phyloP scores from a whole-genome alignment of 2,329 filamentous ascomycete genomes.

The Diaporthe citriasiana region DNA sequence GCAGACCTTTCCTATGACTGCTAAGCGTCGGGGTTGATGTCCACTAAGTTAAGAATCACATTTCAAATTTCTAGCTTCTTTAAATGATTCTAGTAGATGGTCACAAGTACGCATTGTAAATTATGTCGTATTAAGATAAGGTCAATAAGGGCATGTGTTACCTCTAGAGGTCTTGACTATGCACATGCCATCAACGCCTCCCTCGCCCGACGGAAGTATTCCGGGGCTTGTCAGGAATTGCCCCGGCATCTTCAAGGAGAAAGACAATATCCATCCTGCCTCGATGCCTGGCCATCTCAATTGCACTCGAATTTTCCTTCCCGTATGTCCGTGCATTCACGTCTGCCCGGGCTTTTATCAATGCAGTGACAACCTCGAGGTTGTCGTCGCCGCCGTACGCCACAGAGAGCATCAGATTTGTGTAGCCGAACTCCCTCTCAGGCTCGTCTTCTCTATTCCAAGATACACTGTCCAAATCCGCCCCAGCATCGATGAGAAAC shows the following conservation, averaged over 20 bases:
- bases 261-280: neutral
- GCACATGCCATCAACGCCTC: neutral
- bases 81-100: too few relatives aligned
- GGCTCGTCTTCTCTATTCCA: neutral
- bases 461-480: constrained; percentile 9
- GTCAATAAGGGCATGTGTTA: neutral
- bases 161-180: neutral
- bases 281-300: constrained; percentile 2
- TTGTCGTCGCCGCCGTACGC: constrained; percentile 10
- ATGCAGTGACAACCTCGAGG: neutral
- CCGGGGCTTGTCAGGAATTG: neutral
- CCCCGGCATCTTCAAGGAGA: constrained; percentile 9
- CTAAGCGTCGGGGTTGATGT: neutral
- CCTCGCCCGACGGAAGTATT: constrained; percentile 9
- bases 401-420: constrained; percentile 11
- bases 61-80: too few relatives aligned
- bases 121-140: neutral
- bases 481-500: constrained; percentile 2
- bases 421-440: constrained; percentile 6
- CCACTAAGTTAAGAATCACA: too few relatives aligned
- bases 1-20: too few relatives aligned
- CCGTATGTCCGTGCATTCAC: constrained; percentile 10
- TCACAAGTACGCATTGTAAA: neutral
- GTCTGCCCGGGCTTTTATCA: constrained; percentile 12
- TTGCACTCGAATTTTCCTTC: neutral